Conservation (phyloP, 2,329 filamentous ascomycete genomes). For the Ascocoryne sarcoides region DNA sequence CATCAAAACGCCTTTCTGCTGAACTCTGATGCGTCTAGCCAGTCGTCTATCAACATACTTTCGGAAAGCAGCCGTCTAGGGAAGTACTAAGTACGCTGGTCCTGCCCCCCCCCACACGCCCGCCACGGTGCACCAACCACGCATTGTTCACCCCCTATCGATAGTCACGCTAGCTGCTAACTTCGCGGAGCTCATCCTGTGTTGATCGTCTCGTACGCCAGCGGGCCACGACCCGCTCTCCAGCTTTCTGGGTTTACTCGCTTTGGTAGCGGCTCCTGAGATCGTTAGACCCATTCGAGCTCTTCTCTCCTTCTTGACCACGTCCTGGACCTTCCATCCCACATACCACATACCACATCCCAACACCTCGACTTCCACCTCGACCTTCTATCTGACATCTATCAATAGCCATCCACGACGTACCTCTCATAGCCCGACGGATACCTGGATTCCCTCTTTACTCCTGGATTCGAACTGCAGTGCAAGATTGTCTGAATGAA, state of each 20-base stretch:
- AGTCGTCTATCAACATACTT: conserved; percentile 11
- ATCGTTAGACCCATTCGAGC: conserved; percentile 11
- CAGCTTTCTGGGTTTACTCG: conserved; percentile 16
- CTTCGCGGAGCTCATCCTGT: conserved; percentile 17
- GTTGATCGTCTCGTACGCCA: conserved; percentile 19
- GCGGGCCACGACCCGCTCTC: conserved; percentile 24
- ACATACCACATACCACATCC: no score
- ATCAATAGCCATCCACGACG: background rate
- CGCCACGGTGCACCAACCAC: conserved; percentile 2
- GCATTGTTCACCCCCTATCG: conserved; percentile 12
- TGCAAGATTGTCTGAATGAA: conserved; percentile 25
- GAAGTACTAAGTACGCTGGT: no score
- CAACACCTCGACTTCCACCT: background rate
- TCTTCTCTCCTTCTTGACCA: conserved; percentile 14
- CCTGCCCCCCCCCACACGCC: conserved; percentile 4
- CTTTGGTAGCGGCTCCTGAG: conserved; percentile 20
- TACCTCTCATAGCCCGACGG: background rate
- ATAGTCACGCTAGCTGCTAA: conserved; percentile 15
- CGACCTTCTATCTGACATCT: no score
- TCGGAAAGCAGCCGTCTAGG: conserved; percentile 11
- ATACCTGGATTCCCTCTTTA: background rate
- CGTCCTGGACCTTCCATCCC: conserved; percentile 2
- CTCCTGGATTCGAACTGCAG: background rate
- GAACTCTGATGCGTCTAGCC: conserved; percentile 14
- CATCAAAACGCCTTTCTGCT: conserved; percentile 15